These are phyloP conservation scores for Alnus glutinosa DNA, from an alignment of 306 rosid genomes.

Conservation along the genomic window DNA sequence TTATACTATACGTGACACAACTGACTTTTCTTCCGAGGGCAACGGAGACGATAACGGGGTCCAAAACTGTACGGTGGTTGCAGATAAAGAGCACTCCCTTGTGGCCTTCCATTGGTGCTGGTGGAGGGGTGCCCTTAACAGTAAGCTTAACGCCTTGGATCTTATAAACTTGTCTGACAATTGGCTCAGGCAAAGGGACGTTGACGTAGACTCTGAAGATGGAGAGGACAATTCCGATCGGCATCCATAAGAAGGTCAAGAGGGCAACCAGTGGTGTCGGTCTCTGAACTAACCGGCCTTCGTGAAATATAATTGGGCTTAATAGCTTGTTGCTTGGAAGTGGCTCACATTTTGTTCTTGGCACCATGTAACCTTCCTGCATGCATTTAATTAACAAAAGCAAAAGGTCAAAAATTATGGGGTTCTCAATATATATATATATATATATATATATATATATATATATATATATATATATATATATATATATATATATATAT, in stretches of 20 bases:
- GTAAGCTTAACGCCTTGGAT: conserved; percentile 64
- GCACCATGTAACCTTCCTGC: conserved; percentile 89
- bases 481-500: too few relatives aligned
- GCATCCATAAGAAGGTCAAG: conserved; percentile 78
- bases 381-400: background rate
- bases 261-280: conserved; percentile 79
- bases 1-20: conserved; percentile 89
- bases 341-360: conserved; percentile 59
- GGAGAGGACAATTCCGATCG: conserved; percentile 72
- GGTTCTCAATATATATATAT: background rate
- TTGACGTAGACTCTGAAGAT: conserved; percentile 73
- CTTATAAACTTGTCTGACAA: conserved; percentile 73
- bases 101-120: conserved; percentile 69
- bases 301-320: conserved; percentile 83
- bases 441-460: too few relatives aligned
- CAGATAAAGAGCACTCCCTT: conserved; percentile 79
- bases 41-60: conserved; percentile 77
- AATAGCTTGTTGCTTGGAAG: conserved; percentile 73
- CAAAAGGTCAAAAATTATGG: background rate
- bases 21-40: conserved; percentile 81
- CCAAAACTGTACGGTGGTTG: conserved; percentile 86
- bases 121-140: conserved; percentile 86
- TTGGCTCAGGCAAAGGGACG: conserved; percentile 69
- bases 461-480: too few relatives aligned
- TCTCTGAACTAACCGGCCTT: conserved; percentile 80